Conservation (phyloP, 768 basidiomycete species). For the Chiua virens region DNA sequence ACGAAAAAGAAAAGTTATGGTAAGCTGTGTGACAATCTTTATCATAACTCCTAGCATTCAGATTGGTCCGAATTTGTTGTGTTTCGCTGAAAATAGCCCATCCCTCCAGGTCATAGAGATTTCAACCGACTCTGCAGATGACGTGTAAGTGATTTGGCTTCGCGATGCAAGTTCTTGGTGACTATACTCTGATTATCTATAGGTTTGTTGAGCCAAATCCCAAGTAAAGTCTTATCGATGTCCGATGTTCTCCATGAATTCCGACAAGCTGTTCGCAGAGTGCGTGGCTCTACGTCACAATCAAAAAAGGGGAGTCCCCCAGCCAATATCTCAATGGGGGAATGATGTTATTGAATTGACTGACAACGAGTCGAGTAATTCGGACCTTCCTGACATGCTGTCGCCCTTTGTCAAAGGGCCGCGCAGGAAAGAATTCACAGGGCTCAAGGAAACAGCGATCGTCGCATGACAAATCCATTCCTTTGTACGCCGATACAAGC, state of each 20-base stretch:
- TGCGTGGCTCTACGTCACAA: not conserved
- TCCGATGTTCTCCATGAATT: not conserved
- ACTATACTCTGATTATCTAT: not conserved
- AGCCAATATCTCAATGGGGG: not conserved
- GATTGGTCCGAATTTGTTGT: not conserved
- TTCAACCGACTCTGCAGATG: slow-evolving; percentile 48
- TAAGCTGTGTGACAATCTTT: slow-evolving; percentile 14
- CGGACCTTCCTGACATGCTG: slow-evolving; percentile 22
- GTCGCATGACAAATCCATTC: slow-evolving; percentile 4
- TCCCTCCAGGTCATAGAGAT: slow-evolving; percentile 50
- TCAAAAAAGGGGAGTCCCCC: not conserved
- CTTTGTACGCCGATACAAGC: slow-evolving; percentile 30
- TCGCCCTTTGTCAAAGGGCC: slow-evolving; percentile 22
- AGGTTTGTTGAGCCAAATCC: slow-evolving; percentile 7
- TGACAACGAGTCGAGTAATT: slow-evolving; percentile 26
- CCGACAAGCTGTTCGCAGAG: slow-evolving; percentile 6
- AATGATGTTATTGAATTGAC: slow-evolving; percentile 32
- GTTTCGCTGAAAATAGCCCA: not conserved
- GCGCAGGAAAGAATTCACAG: not conserved
- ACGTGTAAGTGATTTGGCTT: slow-evolving; percentile 28
- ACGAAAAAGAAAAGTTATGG: slow-evolving; percentile 46
- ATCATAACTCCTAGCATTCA: not conserved
- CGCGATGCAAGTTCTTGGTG: not conserved
- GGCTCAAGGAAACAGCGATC: slow-evolving; percentile 7
- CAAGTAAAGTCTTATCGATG: slow-evolving; percentile 11